Evolutionary conservation across 1,139 yeast species (phyloP).

Genomic region (Hansenula lynferdii): DNA sequence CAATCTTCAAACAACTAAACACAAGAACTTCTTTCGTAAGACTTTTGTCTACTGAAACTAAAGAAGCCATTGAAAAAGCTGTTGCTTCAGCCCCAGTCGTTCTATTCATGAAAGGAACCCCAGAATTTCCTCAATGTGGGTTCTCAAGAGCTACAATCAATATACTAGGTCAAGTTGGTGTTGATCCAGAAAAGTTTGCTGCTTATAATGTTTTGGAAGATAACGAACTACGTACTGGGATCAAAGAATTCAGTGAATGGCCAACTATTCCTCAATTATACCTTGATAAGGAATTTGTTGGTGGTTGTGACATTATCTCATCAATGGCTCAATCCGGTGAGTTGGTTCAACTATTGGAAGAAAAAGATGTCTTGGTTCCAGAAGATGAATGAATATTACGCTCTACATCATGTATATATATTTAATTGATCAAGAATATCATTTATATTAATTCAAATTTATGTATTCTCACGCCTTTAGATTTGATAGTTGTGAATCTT

Average conservation of each 20-base stretch:
- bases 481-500: slow-evolving; percentile 17
- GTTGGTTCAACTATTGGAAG: slow-evolving; percentile 75
- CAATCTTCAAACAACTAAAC: slow-evolving; percentile 1
- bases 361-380: slow-evolving; percentile 74
- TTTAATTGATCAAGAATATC: neutral
- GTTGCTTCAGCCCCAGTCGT: slow-evolving; percentile 90
- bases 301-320: slow-evolving; percentile 95
- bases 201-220: slow-evolving; percentile 97
- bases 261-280: slow-evolving; percentile 75
- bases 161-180: slow-evolving; percentile 93
- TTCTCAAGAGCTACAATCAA: slow-evolving; percentile 94
- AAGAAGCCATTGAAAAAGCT: slow-evolving; percentile 79
- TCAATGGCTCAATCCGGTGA: slow-evolving; percentile 95
- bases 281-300: slow-evolving; percentile 74
- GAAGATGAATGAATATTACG: slow-evolving; percentile 28
- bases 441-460: neutral
- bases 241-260: slow-evolving; percentile 95
- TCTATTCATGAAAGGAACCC: slow-evolving; percentile 94
- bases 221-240: slow-evolving; percentile 84
- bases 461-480: slow-evolving; percentile 26
- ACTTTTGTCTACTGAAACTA: slow-evolving; percentile 72
- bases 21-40: slow-evolving; percentile 30
- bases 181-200: slow-evolving; percentile 92
- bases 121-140: slow-evolving; percentile 98
- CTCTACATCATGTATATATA: slow-evolving; percentile 4